Conservation (phyloP, 2,329 filamentous ascomycete species). For the Alternaria postmessia region DNA sequence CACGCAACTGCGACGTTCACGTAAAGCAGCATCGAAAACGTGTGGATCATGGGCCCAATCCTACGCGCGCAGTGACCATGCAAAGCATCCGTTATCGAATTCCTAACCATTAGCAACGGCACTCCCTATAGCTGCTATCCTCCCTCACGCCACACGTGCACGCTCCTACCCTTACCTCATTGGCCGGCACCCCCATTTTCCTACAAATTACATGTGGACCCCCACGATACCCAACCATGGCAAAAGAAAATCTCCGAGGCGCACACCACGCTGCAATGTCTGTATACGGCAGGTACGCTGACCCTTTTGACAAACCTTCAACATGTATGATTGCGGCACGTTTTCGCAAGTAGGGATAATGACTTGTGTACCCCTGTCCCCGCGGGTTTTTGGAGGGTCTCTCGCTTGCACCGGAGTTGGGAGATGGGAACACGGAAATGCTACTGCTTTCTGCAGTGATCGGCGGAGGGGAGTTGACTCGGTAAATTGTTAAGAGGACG, state of each 20-base stretch:
- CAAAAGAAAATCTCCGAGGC: conserved; percentile 3
- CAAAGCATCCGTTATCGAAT: not conserved
- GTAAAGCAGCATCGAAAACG: not conserved
- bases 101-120: not conserved
- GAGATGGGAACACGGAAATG: not conserved
- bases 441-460: not conserved
- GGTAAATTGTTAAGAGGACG: not conserved
- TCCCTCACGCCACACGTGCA: not conserved
- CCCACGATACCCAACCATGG: conserved; percentile 1
- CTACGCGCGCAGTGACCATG: not conserved
- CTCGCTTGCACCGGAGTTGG: not conserved
- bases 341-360: conserved; percentile 3
- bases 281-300: conserved; percentile 1
- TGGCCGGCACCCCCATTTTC: not conserved
- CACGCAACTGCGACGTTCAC: not conserved
- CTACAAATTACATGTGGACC: conserved; percentile 7
- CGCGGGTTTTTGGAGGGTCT: not conserved
- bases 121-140: not conserved
- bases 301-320: not conserved
- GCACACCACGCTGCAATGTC: conserved; percentile 2
- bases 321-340: conserved; percentile 1
- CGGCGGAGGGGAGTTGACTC: not conserved
- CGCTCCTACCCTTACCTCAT: not conserved
- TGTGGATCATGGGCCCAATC: not conserved
- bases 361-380: not conserved